Evolutionary conservation across 129 eudicot species (phyloP), one percentile per base, ranked within the genome.

Genomic region (Erigeron canadensis): DNA sequence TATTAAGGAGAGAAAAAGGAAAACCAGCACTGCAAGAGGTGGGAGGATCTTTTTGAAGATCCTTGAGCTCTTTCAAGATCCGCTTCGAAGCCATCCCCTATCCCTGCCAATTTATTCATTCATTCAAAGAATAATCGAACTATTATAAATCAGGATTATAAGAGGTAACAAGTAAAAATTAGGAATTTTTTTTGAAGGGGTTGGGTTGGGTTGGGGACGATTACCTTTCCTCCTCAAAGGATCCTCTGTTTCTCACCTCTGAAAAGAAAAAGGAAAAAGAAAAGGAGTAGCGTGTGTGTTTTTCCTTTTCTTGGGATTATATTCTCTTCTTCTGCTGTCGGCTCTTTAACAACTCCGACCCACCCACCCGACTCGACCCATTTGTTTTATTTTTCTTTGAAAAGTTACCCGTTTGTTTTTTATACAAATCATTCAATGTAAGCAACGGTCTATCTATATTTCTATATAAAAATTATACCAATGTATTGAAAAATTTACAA

Each of bases 31-130:
- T 87, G 84, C 95, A 84, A 60, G 89, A 87, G 79, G 89, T 82
- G 65, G 95, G 95, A 82, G 95, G 89, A 84, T 87, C 89, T 37
- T 84, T 87, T 81, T 87, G 89, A 38, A 87, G 89, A 87, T 86
- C 87, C 87, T 83, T 86, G 74, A 83, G 88, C 77, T 86, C 88
- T 65, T 84, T 87, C 83, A 84, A 75, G 80, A 87, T 87, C 79
- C 95, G 75, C 81, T 87, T 87, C 46, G 92, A 87, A 17, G 92
- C 92, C 92, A 87, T 87, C 34, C 34, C 34, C 54, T 28, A 28
- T 28, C 34, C 34, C 34, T 28, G 34, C 34, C 34, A 0, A 28
- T 28, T 28, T 28, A 28, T 28, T 28, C 34, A 28, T 28, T 28
- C 34, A 28, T 28, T 28, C 34, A 28, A 28, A 28, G 34, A 28